Base-by-base conservation (phyloP, 768 basidiomycete species). In the Imleria badia region DNA sequence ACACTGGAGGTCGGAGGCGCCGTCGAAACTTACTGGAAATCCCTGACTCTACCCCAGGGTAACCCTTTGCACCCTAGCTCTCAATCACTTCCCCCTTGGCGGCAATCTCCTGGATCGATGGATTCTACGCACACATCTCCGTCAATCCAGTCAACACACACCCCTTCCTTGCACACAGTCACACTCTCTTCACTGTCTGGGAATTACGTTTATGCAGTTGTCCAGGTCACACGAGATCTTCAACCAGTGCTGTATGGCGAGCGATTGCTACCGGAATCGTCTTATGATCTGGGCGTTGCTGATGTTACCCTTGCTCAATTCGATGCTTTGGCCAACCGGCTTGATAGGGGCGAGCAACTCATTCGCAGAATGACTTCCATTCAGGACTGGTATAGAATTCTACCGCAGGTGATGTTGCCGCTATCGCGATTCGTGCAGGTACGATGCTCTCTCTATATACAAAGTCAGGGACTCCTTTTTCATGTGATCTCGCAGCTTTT, bases 1-100 rank as follows among this genome's bases (percentile, higher is more conserved):
- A 93, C 93, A 53, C 79, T 98, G 13, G 92, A 95, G 73, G 89
- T 98, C 51, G 95, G 94, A 22, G 96, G 97, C 23, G 86, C 91
- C 48, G 82, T 98, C 29, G 95, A 98, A 74, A 99, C 96, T 0
- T 99, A 99, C 70, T 99, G 97, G 97, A 98, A 98, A 74, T 95
- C 94, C 72, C 15, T 72, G 68, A 59, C 71, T 60, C 17, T 71
- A 45, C 58, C 68, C 10, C 65, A 66, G 58, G 61, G 67, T 48
- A 69, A 42, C 50, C 65, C 45, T 50, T 66, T 59, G 65, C 62
- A 49, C 66, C 68, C 52, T 69, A 64, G 46, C 66, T 77, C 33
- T 60, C 74, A 70, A 59, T 73, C 66, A 42, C 70, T 68, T 49
- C 71, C 76, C 40, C 71, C 69, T 8, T 71, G 70, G 70, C 66